phyloP scores from a whole-genome alignment of 345 rosid genomes.

The Jatropha curcas region DNA sequence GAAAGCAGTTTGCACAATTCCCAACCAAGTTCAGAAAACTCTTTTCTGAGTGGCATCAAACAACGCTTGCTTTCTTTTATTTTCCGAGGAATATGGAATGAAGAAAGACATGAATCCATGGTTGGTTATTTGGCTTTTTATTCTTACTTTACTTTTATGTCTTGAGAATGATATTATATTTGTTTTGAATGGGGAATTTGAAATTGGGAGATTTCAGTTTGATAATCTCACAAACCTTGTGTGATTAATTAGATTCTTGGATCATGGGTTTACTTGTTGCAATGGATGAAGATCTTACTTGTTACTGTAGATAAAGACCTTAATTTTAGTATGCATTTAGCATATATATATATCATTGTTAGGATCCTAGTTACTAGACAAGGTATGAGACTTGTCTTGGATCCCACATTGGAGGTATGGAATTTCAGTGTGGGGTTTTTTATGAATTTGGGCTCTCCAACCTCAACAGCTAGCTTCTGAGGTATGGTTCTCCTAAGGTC shows the following conservation, averaged over 20 bases:
- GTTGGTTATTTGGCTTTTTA: conserved; percentile 43
- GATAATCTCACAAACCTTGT: not conserved
- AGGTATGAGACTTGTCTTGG: too few species aligned
- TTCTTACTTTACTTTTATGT: conserved; percentile 11
- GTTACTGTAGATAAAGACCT: too few species aligned
- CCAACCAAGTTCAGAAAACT: conserved; percentile 43
- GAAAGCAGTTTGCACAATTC: conserved; percentile 41
- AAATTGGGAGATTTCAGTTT: too few species aligned
- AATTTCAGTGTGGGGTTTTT: too few species aligned
- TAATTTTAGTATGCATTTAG: too few species aligned
- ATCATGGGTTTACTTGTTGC: not conserved
- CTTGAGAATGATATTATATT: not conserved
- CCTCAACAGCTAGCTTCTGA: too few species aligned
- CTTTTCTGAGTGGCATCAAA: conserved; percentile 81
- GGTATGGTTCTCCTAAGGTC: too few species aligned
- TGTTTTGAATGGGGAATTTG: not conserved
- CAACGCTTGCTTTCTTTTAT: conserved; percentile 92
- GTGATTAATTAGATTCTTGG: not conserved
- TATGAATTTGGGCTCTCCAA: too few species aligned
- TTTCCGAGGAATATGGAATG: conserved; percentile 77
- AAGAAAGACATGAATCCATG: conserved; percentile 63
- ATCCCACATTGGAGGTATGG: too few species aligned
- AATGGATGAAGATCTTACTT: not conserved
- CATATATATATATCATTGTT: too few species aligned
- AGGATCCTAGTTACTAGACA: too few species aligned